These are phyloP conservation scores for Rutidosis leptorrhynchoides DNA, from an alignment of 129 eudicot species.

Conservation along the genomic window DNA sequence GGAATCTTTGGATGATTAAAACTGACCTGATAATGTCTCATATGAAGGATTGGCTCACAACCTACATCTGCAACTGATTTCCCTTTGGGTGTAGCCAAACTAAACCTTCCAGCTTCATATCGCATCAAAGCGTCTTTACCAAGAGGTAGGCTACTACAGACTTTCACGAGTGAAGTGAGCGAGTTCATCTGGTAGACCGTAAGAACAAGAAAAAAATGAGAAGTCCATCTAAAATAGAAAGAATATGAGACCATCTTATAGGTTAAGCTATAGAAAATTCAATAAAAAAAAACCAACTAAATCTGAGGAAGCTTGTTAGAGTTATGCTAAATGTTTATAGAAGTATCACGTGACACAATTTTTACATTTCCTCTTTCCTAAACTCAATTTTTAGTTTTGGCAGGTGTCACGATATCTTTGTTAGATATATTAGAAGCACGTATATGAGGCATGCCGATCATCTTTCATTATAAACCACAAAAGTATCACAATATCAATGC, in stretches of 20 bases:
- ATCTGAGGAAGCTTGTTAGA: not conserved
- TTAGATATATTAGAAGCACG: too few species aligned
- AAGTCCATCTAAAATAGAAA: not conserved
- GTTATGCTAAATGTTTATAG: not conserved
- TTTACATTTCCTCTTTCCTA: too few species aligned
- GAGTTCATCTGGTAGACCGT: conserved; percentile 76
- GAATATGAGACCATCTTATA: not conserved
- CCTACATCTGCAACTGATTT: conserved; percentile 89
- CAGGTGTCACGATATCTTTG: too few species aligned
- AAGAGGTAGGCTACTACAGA: conserved; percentile 62
- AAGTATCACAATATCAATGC: not conserved
- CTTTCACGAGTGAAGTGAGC: conserved; percentile 69
- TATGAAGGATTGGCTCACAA: conserved; percentile 90
- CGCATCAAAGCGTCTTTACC: conserved; percentile 42
- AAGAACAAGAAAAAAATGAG: not conserved
- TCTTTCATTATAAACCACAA: not conserved
- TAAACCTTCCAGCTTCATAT: conserved; percentile 83
- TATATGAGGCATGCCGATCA: too few species aligned
- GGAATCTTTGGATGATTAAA: not conserved
- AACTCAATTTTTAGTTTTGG: too few species aligned
- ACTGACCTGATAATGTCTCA: conserved; percentile 94
- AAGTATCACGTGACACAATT: too few species aligned
- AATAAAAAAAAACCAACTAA: not conserved
- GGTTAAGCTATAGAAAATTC: not conserved
- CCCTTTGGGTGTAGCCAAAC: conserved; percentile 61